Conservation (phyloP, 2,329 filamentous ascomycete genomes). For the Boeremia exigua region DNA sequence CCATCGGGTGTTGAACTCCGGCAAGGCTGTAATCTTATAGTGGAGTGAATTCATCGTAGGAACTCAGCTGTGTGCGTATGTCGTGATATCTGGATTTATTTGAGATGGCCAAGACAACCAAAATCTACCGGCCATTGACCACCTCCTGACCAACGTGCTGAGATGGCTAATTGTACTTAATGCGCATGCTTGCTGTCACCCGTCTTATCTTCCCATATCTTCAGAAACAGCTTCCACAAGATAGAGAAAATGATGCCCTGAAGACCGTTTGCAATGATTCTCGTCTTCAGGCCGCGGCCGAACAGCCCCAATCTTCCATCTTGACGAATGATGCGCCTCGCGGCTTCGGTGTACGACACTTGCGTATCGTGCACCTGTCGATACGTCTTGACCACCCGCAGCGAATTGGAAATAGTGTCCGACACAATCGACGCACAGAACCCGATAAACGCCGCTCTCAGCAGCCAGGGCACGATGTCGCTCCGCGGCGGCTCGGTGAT, state of each 20-base stretch:
- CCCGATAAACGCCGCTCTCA: constrained; percentile 36
- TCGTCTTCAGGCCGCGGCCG: constrained; percentile 36
- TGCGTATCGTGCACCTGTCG: constrained; percentile 38
- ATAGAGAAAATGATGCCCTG: constrained; percentile 41
- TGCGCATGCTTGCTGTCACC: constrained; percentile 6
- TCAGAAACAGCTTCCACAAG: constrained; percentile 38
- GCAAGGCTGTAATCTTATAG: not conserved
- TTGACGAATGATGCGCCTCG: constrained; percentile 31
- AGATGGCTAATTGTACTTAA: not conserved
- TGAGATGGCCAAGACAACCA: too few species aligned
- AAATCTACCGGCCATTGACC: not conserved
- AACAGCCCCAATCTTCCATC: constrained; percentile 34
- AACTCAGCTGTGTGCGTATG: too few species aligned
- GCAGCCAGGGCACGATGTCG: constrained; percentile 32
- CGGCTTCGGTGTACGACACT: constrained; percentile 36
- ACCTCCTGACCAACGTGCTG: too few species aligned
- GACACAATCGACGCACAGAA: constrained; percentile 39
- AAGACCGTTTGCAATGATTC: constrained; percentile 40
- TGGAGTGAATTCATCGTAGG: too few species aligned
- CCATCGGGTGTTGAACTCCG: not conserved
- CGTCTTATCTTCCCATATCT: constrained; percentile 32
- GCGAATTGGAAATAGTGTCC: constrained; percentile 37
- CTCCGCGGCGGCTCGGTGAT: constrained; percentile 30
- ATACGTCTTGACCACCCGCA: constrained; percentile 39
- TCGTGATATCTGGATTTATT: not conserved